phyloP scores from a whole-genome alignment of 352 stramenopile species.

The Thraustotheca clavata region DNA sequence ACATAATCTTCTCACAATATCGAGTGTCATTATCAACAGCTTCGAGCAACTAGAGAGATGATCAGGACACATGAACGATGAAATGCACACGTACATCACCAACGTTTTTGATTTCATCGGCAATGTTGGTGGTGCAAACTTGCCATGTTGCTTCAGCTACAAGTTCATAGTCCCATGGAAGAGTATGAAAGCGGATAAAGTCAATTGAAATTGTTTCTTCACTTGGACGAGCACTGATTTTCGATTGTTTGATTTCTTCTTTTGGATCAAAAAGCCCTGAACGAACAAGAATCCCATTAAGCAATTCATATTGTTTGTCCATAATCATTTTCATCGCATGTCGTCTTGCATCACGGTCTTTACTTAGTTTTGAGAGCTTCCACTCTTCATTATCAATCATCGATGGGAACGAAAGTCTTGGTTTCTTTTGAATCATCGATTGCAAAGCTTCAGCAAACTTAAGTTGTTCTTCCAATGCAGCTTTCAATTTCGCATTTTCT shows the following conservation, averaged over 20 bases:
- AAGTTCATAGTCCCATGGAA: not conserved
- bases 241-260: slow-evolving; percentile 13
- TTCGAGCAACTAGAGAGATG: not conserved
- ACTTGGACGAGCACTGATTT: slow-evolving; percentile 5
- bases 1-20: slow-evolving; percentile 12
- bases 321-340: slow-evolving; percentile 17
- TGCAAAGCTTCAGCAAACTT: slow-evolving; percentile 20
- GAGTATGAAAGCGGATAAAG: slow-evolving; percentile 4
- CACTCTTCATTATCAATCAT: slow-evolving; percentile 22
- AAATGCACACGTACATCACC: not conserved
- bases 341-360: not conserved
- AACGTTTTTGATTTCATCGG: slow-evolving; percentile 7
- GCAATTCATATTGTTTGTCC: slow-evolving; percentile 14
- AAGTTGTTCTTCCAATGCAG: slow-evolving; percentile 17
- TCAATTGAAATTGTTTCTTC: slow-evolving; percentile 3
- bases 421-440: slow-evolving; percentile 8
- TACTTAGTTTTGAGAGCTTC: slow-evolving; percentile 19
- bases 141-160: not conserved
- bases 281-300: slow-evolving; percentile 18
- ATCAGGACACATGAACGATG: not conserved
- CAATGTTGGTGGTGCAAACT: slow-evolving; percentile 1
- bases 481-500: slow-evolving; percentile 19
- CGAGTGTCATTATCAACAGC: slow-evolving; percentile 11
- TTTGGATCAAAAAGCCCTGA: slow-evolving; percentile 12
- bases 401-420: slow-evolving; percentile 5